These are phyloP conservation scores for Annulohypoxylon truncatum DNA, from an alignment of 2,329 filamentous ascomycete genomes.

Conservation along the genomic window DNA sequence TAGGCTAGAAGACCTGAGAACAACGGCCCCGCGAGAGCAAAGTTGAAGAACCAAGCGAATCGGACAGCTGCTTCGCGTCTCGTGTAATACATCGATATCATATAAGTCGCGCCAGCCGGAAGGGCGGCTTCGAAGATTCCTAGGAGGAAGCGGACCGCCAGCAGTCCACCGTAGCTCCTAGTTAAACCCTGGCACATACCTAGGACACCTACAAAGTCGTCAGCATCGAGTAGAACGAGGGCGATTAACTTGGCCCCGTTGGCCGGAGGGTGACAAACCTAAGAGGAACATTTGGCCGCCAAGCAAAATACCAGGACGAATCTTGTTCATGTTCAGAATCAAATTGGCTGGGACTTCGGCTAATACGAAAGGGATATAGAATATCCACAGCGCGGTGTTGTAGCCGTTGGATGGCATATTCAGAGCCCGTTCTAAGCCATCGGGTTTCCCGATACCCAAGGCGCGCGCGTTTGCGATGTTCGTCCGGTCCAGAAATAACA, in stretches of 20 bases:
- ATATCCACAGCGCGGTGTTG: conserved; percentile 57
- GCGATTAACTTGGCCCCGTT: background rate
- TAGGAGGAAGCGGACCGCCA: conserved; percentile 68
- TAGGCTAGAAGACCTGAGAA: conserved; percentile 58
- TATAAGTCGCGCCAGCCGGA: conserved; percentile 48
- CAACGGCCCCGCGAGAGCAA: conserved; percentile 53
- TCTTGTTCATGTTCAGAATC: conserved; percentile 53
- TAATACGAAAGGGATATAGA: conserved; percentile 59
- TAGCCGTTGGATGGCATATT: conserved; percentile 56
- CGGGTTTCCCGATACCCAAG: conserved; percentile 47
- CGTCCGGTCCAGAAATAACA: conserved; percentile 47
- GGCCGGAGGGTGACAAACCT: conserved; percentile 45
- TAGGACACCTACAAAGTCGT: conserved; percentile 50
- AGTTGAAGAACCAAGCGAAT: conserved; percentile 51
- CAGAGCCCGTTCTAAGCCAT: conserved; percentile 57
- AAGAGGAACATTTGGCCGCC: conserved; percentile 56
- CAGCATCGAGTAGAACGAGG: conserved; percentile 4
- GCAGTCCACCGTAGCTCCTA: conserved; percentile 53
- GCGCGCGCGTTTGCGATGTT: conserved; percentile 59
- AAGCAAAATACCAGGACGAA: conserved; percentile 54
- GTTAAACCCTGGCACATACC: conserved; percentile 58
- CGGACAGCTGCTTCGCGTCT: conserved; percentile 44
- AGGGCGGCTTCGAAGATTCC: conserved; percentile 74
- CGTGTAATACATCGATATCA: conserved; percentile 49
- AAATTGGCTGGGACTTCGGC: conserved; percentile 61